These are phyloP conservation scores for Ogataea siamensis DNA, from an alignment of 805 yeast genomes.

Conservation along the genomic window DNA sequence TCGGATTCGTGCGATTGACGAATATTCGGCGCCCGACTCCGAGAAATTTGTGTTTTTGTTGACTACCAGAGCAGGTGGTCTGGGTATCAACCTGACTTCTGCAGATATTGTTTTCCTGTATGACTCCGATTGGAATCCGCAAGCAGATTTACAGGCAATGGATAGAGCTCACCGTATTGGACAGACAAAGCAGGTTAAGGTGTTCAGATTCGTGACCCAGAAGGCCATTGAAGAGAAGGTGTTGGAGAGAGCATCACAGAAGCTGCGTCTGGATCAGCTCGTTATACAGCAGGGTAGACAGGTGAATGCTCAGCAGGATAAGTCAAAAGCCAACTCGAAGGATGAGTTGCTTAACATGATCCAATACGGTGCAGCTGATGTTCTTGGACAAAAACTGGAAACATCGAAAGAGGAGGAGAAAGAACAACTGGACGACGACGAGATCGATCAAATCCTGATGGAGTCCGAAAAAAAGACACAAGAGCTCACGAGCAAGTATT, in stretches of 20 bases:
- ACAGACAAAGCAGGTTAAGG: slow-evolving; percentile 79
- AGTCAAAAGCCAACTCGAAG: slow-evolving; percentile 48
- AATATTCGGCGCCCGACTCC: slow-evolving; percentile 71
- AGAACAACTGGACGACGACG: slow-evolving; percentile 46
- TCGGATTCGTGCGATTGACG: slow-evolving; percentile 73
- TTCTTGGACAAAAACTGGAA: slow-evolving; percentile 39
- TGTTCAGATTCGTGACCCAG: slow-evolving; percentile 73
- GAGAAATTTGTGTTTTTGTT: slow-evolving; percentile 70
- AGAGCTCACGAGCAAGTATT: slow-evolving; percentile 60
- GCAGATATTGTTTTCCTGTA: slow-evolving; percentile 74
- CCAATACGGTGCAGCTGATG: slow-evolving; percentile 76
- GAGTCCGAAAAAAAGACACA: slow-evolving; percentile 63
- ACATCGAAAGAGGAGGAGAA: slow-evolving; percentile 27
- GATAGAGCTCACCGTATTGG: slow-evolving; percentile 89
- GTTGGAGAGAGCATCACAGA: slow-evolving; percentile 77
- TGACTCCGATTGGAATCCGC: slow-evolving; percentile 89
- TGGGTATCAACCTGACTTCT: slow-evolving; percentile 79
- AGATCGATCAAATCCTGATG: slow-evolving; percentile 58
- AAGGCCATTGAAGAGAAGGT: slow-evolving; percentile 84
- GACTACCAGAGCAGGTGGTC: slow-evolving; percentile 88
- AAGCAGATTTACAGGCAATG: slow-evolving; percentile 87
- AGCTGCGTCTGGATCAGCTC: slow-evolving; percentile 72
- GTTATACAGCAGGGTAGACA: slow-evolving; percentile 72
- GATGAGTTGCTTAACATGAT: slow-evolving; percentile 79
- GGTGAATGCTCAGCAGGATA: slow-evolving; percentile 21